Conservation (phyloP, 2,329 filamentous ascomycete genomes). For the Aschersonia sp. region DNA sequence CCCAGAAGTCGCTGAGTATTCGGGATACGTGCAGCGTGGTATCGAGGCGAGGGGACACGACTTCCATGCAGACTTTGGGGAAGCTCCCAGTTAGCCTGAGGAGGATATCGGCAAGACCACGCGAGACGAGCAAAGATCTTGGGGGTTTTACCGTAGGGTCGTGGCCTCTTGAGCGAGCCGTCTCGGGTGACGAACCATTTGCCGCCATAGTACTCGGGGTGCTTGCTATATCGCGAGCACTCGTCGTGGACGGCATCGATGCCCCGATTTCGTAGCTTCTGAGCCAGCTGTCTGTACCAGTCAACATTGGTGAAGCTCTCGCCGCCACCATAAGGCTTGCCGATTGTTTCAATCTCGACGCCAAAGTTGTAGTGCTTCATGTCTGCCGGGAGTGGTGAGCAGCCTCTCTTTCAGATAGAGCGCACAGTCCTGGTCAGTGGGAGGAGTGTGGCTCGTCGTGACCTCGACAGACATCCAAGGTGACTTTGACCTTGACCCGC, state of each 20-base stretch:
- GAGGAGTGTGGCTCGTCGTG: no score
- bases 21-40: conserved; percentile 16
- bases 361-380: conserved; percentile 24
- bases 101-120: no score
- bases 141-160: conserved; percentile 16
- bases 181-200: conserved; percentile 27
- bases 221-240: conserved; percentile 23
- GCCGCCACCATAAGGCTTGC: conserved; percentile 20
- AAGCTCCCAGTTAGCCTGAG: no score
- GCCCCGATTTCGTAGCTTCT: conserved; percentile 22
- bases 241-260: conserved; percentile 22
- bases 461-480: no score
- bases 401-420: neutral
- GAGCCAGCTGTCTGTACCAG: conserved; percentile 24
- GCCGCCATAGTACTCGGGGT: conserved; percentile 25
- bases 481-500: no score
- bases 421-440: neutral
- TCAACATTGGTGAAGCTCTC: conserved; percentile 23
- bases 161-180: conserved; percentile 22
- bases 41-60: conserved; percentile 23
- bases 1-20: conserved; percentile 24
- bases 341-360: conserved; percentile 23
- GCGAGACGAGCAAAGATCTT: neutral
- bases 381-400: neutral
- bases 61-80: conserved; percentile 22